phyloP scores from a whole-genome alignment of 345 rosid species.

The Eucalyptus virginea region DNA sequence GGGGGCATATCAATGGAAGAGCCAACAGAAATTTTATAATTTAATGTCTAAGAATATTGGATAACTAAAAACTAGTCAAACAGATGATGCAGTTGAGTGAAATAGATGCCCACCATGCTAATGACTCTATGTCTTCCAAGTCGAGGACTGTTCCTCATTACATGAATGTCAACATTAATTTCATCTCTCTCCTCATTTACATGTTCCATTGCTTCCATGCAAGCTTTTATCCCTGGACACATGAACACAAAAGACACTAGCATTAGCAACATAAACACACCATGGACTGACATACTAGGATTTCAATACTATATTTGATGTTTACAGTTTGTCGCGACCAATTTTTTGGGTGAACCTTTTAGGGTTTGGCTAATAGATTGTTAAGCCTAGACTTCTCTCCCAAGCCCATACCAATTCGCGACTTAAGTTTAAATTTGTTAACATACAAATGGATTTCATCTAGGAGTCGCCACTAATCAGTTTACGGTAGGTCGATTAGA shows the following conservation, averaged over 20 bases:
- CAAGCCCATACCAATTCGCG: too few relatives aligned
- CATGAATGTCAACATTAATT: conserved; percentile 55
- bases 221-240: conserved; percentile 63
- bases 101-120: conserved; percentile 33
- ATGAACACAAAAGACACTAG: neutral
- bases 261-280: neutral
- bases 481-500: too few relatives aligned
- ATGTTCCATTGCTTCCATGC: conserved; percentile 32
- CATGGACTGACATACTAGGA: neutral
- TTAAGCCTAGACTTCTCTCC: too few relatives aligned
- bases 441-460: too few relatives aligned
- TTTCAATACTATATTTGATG: neutral
- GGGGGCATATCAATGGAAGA: neutral
- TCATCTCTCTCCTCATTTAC: conserved; percentile 68
- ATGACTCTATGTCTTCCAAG: conserved; percentile 65
- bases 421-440: too few relatives aligned
- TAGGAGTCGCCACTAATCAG: too few relatives aligned
- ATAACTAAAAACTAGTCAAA: neutral
- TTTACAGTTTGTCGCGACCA: too few relatives aligned
- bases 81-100: neutral
- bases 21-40: neutral
- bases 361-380: too few relatives aligned
- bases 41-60: neutral
- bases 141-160: conserved; percentile 58
- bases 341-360: too few relatives aligned